Percentiles rank a stretch among this genome's conserved stretches.
Conservation (phyloP, 768 basidiomycete species). For the Suillus americanus region DNA sequence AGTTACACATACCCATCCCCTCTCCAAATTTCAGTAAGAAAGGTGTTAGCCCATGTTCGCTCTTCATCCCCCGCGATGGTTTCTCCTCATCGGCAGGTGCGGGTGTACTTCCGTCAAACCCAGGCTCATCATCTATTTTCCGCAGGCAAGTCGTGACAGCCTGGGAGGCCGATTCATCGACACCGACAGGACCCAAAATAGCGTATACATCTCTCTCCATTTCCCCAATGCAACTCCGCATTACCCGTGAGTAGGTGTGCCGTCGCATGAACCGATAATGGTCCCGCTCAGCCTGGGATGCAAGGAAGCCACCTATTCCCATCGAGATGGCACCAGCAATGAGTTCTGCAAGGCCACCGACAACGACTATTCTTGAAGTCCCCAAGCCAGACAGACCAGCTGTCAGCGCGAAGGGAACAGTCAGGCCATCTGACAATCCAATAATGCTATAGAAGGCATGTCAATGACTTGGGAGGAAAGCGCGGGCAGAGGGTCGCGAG, state of each 20-base stretch:
- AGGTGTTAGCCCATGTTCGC: slow-evolving; percentile 83
- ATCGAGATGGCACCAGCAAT: slow-evolving; percentile 96
- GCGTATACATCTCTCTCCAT: slow-evolving; percentile 94
- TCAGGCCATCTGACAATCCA: slow-evolving; percentile 87
- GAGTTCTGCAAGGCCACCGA: slow-evolving; percentile 94
- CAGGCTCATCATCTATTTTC: slow-evolving; percentile 55
- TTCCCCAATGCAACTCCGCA: slow-evolving; percentile 88
- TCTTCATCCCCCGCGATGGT: slow-evolving; percentile 60
- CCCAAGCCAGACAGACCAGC: slow-evolving; percentile 90
- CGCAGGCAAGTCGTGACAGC: slow-evolving; percentile 76
- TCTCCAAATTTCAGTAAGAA: slow-evolving; percentile 97
- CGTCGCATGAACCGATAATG: slow-evolving; percentile 82
- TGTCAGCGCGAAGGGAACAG: slow-evolving; percentile 88
- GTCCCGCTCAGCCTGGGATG: slow-evolving; percentile 95
- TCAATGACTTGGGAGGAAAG: slow-evolving; percentile 8
- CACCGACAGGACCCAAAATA: slow-evolving; percentile 85
- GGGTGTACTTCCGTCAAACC: slow-evolving; percentile 14
- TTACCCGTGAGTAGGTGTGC: slow-evolving; percentile 78
- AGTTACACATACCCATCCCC: slow-evolving; percentile 64
- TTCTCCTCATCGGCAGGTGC: slow-evolving; percentile 52
- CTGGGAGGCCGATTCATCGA: slow-evolving; percentile 78
- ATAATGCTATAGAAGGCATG: slow-evolving; percentile 56
- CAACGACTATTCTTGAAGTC: slow-evolving; percentile 85
- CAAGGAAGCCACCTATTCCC: slow-evolving; percentile 98
- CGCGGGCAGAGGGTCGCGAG: neutral